Conservation (phyloP, 1,284 basidiomycete species). For the Hemileia vastatrix region DNA sequence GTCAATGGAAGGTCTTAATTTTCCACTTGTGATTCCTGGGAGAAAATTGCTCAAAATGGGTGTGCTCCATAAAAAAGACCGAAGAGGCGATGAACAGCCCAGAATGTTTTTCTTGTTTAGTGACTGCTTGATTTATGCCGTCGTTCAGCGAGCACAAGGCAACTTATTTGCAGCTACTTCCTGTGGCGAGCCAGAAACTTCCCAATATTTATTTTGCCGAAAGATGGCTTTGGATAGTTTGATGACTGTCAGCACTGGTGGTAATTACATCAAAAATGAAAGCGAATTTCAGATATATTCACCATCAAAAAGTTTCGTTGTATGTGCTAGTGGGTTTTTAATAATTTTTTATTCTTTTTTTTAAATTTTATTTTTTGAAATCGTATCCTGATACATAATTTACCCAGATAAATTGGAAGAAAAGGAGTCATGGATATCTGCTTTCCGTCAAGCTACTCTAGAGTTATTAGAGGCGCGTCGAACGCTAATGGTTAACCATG, state of each 20-base stretch:
- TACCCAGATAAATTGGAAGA: slow-evolving; percentile 53
- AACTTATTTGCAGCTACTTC: neutral
- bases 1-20: slow-evolving; percentile 60
- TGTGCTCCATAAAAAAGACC: slow-evolving; percentile 37
- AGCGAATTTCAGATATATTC: slow-evolving; percentile 16
- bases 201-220: slow-evolving; percentile 6
- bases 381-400: neutral
- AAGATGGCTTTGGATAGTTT: slow-evolving; percentile 16
- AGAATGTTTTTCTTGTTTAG: slow-evolving; percentile 69
- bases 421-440: slow-evolving; percentile 59
- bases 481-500: slow-evolving; percentile 46
- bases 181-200: neutral
- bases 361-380: neutral
- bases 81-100: slow-evolving; percentile 36
- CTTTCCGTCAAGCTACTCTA: slow-evolving; percentile 62
- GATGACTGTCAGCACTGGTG: slow-evolving; percentile 6
- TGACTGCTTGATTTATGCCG: slow-evolving; percentile 63
- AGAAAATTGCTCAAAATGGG: slow-evolving; percentile 64
- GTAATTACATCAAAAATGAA: neutral
- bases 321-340: slow-evolving; percentile 56
- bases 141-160: neutral
- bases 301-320: slow-evolving; percentile 56
- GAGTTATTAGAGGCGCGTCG: slow-evolving; percentile 50
- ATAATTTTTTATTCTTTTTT: slow-evolving; percentile 10
- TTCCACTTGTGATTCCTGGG: slow-evolving; percentile 65